Conservation (phyloP, 805 yeast genomes). For the Yarrowia sp. region DNA sequence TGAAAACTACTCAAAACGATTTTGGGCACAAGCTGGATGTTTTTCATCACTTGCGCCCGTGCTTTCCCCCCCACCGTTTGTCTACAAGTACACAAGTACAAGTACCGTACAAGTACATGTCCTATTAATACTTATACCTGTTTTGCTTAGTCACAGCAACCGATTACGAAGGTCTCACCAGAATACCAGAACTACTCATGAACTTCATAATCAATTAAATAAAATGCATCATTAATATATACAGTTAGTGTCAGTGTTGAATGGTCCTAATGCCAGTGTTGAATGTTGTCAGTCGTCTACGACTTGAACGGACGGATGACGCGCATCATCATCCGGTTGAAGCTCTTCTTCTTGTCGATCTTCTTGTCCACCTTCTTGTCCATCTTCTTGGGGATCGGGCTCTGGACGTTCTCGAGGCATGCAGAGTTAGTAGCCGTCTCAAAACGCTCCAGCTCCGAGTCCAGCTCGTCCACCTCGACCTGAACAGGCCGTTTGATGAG, state of each 20-base stretch:
- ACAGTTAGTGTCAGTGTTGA: not conserved
- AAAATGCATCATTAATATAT: constrained; percentile 1
- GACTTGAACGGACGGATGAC: constrained; percentile 14
- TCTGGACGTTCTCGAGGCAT: not conserved
- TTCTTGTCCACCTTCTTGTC: not conserved
- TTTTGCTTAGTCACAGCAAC: no score
- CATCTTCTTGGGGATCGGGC: not conserved
- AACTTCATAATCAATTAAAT: not conserved
- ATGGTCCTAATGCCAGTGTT: no score
- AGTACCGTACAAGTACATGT: no score
- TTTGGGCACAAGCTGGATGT: no score
- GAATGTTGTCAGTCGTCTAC: no score
- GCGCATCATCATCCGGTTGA: not conserved
- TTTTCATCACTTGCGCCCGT: no score
- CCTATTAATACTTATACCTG: no score
- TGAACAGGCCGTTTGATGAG: not conserved
- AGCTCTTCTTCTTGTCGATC: not conserved
- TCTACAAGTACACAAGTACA: no score
- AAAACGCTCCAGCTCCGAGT: constrained; percentile 1
- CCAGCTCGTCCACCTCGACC: not conserved
- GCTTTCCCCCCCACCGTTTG: no score
- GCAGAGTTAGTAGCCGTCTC: constrained; percentile 6
- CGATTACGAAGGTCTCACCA: no score
- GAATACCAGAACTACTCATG: no score
- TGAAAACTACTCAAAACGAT: no score